Base-by-base conservation (phyloP, 352 stramenopile genomes). In the Blastocystis sp. region DNA sequence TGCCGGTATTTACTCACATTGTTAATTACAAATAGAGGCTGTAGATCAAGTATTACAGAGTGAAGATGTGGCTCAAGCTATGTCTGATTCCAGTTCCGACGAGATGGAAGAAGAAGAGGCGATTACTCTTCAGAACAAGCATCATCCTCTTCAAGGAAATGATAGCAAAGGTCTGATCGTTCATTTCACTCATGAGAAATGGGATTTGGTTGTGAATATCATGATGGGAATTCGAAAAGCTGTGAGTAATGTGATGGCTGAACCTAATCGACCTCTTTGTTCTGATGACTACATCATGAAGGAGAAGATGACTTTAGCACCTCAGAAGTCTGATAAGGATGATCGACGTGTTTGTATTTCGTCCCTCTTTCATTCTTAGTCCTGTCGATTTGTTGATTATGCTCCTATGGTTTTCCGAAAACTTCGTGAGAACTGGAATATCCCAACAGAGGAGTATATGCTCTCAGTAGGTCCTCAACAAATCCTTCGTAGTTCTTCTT, bases 181-280 rank as follows among this genome's bases (percentile, higher is more conserved):
- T 49, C 88, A 88, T 46, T 89, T 89, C 46, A 78, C 67, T 89
- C 95, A 98, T 89, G 95, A 98, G 88, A 92, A 98, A 88, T 98
- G 98, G 90, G 94, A 95, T 58, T 91, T 98, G 27, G 98, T 95
- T 16, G 97, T 98, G 89, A 96, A 96, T 73, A 97, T 99, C 89
- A 99, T 99, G 96, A 95, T 97, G 56, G 95, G 96, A 27, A 96
- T 98, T 75, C 91, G 96, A 52, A 96, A 96, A 75, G 96, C 94
- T 3, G 96, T 97, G 14, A 93, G 94, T 0, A 88, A 89, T 59
- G 91, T 6, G 91, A 93, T 90, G 89, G 88, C 59, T 66, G 89
- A 81, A 90, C 91, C 78, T 2, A 59, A 89, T 89, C 77, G 89
- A 67, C 89, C 89, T 14, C 67, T 90, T 24, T 86, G 85, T 65